Percentiles rank a stretch among this genome's conserved stretches.
Evolutionary conservation across 2,329 filamentous ascomycete genomes (phyloP).

Genomic region (Lecanoromycetidae sp.): DNA sequence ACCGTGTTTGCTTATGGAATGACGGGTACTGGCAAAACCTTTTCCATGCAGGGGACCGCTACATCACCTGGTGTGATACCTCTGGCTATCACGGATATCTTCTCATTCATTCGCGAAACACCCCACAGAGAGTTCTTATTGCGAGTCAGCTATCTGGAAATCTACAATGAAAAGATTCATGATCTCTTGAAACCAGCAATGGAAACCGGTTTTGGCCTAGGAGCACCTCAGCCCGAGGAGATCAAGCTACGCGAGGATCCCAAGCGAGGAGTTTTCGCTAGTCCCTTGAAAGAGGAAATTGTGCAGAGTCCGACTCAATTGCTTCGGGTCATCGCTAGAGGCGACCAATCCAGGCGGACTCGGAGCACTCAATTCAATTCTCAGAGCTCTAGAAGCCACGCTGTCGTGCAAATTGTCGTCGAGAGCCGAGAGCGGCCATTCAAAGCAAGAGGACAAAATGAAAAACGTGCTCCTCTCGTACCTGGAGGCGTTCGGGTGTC

Average conservation of each 20-base stretch:
- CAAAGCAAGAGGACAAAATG: slow-evolving; percentile 37
- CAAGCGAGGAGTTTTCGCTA: slow-evolving; percentile 93
- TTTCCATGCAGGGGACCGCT: slow-evolving; percentile 97
- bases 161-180: slow-evolving; percentile 96
- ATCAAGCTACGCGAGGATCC: slow-evolving; percentile 95
- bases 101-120: slow-evolving; percentile 96
- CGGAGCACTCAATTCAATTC: slow-evolving; percentile 96
- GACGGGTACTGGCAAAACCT: slow-evolving; percentile 97
- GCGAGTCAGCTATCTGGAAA: slow-evolving; percentile 94
- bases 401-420: slow-evolving; percentile 96
- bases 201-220: slow-evolving; percentile 42
- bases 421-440: slow-evolving; percentile 80
- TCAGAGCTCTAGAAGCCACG: slow-evolving; percentile 92
- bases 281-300: slow-evolving; percentile 92
- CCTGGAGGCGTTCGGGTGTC: slow-evolving; percentile 92
- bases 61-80: slow-evolving; percentile 94
- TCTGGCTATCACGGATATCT: slow-evolving; percentile 94
- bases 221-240: slow-evolving; percentile 60
- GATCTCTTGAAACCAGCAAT: slow-evolving; percentile 73
- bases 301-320: slow-evolving; percentile 96
- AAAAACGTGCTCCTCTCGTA: slow-evolving; percentile 55
- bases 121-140: slow-evolving; percentile 87
- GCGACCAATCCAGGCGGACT: slow-evolving; percentile 78
- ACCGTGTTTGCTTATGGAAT: slow-evolving; percentile 98
- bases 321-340: slow-evolving; percentile 83